These are phyloP conservation scores for Trametes polyzona DNA, from an alignment of 1,284 basidiomycete genomes.

Conservation along the genomic window DNA sequence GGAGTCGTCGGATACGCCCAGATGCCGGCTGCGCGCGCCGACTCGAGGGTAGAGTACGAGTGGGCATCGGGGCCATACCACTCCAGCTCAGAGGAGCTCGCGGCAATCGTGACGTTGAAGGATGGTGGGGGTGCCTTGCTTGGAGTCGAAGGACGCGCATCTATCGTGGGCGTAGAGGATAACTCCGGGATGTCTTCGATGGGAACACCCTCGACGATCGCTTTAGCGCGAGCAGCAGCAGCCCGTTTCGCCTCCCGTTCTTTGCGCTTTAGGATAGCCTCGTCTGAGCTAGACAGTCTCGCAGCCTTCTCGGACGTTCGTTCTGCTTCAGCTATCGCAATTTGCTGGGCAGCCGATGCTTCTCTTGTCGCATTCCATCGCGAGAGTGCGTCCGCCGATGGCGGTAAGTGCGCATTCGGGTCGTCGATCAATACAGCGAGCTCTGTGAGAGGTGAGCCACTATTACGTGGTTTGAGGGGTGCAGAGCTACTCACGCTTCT, in stretches of 20 bases:
- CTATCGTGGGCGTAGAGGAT: conserved; percentile 19
- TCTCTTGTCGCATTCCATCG: conserved; percentile 59
- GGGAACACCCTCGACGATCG: conserved; percentile 31
- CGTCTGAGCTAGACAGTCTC: conserved; percentile 57
- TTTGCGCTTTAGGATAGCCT: conserved; percentile 69
- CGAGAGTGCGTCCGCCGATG: conserved; percentile 54
- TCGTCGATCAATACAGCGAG: conserved; percentile 83
- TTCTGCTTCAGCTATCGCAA: conserved; percentile 49
- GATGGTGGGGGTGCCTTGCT: conserved; percentile 31
- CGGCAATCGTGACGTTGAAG: conserved; percentile 65
- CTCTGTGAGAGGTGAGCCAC: conserved; percentile 46
- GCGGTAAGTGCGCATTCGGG: conserved; percentile 59
- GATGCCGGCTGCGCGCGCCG: conserved; percentile 67
- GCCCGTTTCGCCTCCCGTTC: conserved; percentile 64
- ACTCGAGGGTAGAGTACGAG: conserved; percentile 59
- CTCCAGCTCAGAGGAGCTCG: conserved; percentile 57
- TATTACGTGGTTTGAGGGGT: conserved; percentile 11
- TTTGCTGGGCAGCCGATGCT: conserved; percentile 49
- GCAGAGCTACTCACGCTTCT: conserved; percentile 60
- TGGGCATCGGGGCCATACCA: conserved; percentile 60
- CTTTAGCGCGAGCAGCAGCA: conserved; percentile 43
- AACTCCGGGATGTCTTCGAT: conserved; percentile 2
- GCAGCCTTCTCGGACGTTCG: conserved; percentile 48
- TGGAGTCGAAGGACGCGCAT: conserved; percentile 30
- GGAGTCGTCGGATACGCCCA: conserved; percentile 78